Evolutionary conservation across 305 asterid genomes (phyloP).

Genomic region (Solanum hybrid): DNA sequence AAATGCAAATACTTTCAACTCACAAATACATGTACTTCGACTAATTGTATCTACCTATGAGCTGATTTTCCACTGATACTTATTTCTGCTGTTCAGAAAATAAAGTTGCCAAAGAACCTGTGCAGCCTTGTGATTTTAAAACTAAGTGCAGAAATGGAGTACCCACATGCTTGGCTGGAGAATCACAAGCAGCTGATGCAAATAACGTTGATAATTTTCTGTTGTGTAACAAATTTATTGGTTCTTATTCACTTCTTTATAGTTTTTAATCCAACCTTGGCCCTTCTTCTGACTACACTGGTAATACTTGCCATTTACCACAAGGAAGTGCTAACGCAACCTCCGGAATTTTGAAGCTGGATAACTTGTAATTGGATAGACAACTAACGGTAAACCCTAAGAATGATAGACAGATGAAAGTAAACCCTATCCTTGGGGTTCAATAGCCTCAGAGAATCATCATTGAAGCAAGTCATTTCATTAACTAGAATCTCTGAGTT

Average conservation of each 20-base stretch:
- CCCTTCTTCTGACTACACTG: conserved; percentile 18
- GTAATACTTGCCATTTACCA: background rate
- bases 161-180: conserved; percentile 22
- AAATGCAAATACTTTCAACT: background rate
- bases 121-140: conserved; percentile 21
- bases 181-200: conserved; percentile 24
- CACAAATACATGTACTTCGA: background rate
- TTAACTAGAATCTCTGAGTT: background rate
- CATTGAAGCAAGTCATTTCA: background rate
- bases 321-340: conserved; percentile 12
- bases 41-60: background rate
- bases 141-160: conserved; percentile 22
- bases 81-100: conserved; percentile 22
- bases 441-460: background rate
- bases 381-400: background rate
- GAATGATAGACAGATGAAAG: background rate
- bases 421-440: background rate
- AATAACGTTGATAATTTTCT: conserved; percentile 3
- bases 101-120: conserved; percentile 15
- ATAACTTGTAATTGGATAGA: conserved; percentile 39
- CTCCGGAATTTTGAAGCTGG: conserved; percentile 43
- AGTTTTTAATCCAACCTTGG: conserved; percentile 9
- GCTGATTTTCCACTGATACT: background rate
- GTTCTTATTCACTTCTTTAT: conserved; percentile 11
- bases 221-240: conserved; percentile 7